Evolutionary conservation across 768 basidiomycete genomes (phyloP), one percentile per base, ranked within the genome.

Genomic region (Tylopilus intermedius): DNA sequence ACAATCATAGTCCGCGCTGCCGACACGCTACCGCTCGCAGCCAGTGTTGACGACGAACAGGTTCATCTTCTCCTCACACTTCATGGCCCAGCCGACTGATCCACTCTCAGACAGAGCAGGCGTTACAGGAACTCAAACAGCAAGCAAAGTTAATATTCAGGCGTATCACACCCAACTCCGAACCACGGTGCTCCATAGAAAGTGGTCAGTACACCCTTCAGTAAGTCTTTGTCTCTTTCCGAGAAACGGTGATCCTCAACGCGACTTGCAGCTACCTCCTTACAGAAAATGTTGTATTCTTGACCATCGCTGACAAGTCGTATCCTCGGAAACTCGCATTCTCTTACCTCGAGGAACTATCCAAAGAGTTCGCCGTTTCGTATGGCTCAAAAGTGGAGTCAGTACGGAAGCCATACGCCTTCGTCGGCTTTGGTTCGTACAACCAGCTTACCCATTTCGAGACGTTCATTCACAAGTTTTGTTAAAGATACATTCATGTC

Each of bases 241-340:
- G 29, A 22, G 18, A n/a, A 21, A 48, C 27, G 38, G 32, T 35
- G 42, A 39, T 38, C 51, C 47, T 53, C 57, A 53, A 56, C 45
- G 47, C 30, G 44, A 4, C 27, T 60, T 61, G 8, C 41, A 98
- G 95, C 74, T 99, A 99, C 78, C 84, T 97, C 60, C 95, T 99
- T 60, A 70, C 82, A 40, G 88, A 94, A 64, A 92, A 93, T 73
- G 94, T 98, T 54, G 88, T 95, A 49, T 99, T 93, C 73, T 79
- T 98, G 58, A 87, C 90, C 53, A 92, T 99, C 67, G 86, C 93
- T 35, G 96, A 98, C 75, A 92, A 94, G 69, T 94, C 94, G 4
- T 97, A 97, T 73, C 94, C 94, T 21, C 80, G 95, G 55, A 98
- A 98, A 71, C 82, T 98, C 32, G 94, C 94, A 1, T 99, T 99